Evolutionary conservation across 208 protist species (phyloP), one percentile per base, ranked within the genome.

Genomic region (Crithidia thermophila): DNA sequence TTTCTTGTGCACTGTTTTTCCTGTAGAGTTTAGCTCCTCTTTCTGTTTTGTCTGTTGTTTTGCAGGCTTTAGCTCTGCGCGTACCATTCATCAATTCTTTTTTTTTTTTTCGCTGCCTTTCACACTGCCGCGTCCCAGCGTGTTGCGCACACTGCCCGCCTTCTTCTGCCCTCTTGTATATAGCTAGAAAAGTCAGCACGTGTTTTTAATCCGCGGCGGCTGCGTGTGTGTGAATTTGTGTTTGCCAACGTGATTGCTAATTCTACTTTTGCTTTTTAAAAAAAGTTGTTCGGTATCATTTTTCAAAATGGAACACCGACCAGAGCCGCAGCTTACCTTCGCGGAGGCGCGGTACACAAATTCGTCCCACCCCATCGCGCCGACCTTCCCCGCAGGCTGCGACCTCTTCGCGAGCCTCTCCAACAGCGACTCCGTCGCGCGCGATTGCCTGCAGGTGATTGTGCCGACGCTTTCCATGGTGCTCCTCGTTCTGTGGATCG

Each of bases 301-400:
- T 5, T 55, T 25, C 23, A 16, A 14, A 11, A 62, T 67, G 68
- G 33, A 74, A 49, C 58, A 67, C 59, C 25, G 66, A 18, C 51
- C 42, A 28, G 50, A 43, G 33, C 59, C 59, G 18, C 51, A 53
- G 33, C 37, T 67, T 30, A 56, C 68, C 27, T 74, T 67, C 36
- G 68, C 68, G 27, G 34, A 74, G 68, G 68, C 68, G 20, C 20
- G 68, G n/a, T 57, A 74, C 42, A 42, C n/a, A 6, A 67, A 74
- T 42, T 20, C 42, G 33, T 67, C 68, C 8, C 68, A 67, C 42
- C 51, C 68, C 18, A 36, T 50, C 4, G 47, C 42, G 6, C 49
- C 68, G n/a, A 67, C 68, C 37, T 60, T 74, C 30, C 68, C 59
- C 4, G 60, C 42, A 20, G 43, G 40, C 40, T 74, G 37, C 52